phyloP scores from a whole-genome alignment of 495 filamentous ascomycete genomes.

The Trichoderma gamsii region DNA sequence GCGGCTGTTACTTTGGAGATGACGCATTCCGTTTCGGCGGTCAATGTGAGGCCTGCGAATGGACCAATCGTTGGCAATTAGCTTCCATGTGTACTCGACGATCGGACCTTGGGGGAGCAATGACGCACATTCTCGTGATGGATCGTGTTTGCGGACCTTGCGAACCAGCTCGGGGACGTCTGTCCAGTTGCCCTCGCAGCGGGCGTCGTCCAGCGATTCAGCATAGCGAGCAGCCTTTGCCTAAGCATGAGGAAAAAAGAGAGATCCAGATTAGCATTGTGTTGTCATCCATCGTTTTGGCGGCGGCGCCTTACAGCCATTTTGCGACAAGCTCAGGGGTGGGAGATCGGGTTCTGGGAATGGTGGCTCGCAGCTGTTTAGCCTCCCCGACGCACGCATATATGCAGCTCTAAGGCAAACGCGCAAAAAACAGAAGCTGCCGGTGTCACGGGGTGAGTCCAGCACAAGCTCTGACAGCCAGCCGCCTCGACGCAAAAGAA shows the following conservation, averaged over 20 bases:
- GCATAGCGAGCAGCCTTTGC: constrained; percentile 77
- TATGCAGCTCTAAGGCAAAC: background rate
- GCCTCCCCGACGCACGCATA: constrained; percentile 7
- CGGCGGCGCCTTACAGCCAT: constrained; percentile 13
- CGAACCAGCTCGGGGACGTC: constrained; percentile 82
- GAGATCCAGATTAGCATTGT: background rate
- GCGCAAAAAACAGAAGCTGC: constrained; percentile 5
- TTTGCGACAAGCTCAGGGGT: constrained; percentile 13
- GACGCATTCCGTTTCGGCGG: constrained; percentile 64
- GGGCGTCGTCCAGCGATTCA: constrained; percentile 71
- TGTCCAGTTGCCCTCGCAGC: constrained; percentile 83
- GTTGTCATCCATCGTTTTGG: background rate
- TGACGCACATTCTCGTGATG: constrained; percentile 71
- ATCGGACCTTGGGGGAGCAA: constrained; percentile 11
- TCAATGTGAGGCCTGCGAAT: constrained; percentile 62
- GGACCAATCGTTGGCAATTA: constrained; percentile 5
- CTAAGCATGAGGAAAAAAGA: constrained; percentile 29
- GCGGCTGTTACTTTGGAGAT: constrained; percentile 47
- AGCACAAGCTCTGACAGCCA: background rate
- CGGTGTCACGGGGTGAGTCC: background rate
- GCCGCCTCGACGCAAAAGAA: constrained; percentile 3
- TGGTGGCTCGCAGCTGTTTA: constrained; percentile 7
- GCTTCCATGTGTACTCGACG: constrained; percentile 16
- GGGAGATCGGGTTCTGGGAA: background rate
- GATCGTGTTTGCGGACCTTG: constrained; percentile 90